Base-by-base conservation (phyloP, 441 rosid genomes). In the Breynia disticha region DNA sequence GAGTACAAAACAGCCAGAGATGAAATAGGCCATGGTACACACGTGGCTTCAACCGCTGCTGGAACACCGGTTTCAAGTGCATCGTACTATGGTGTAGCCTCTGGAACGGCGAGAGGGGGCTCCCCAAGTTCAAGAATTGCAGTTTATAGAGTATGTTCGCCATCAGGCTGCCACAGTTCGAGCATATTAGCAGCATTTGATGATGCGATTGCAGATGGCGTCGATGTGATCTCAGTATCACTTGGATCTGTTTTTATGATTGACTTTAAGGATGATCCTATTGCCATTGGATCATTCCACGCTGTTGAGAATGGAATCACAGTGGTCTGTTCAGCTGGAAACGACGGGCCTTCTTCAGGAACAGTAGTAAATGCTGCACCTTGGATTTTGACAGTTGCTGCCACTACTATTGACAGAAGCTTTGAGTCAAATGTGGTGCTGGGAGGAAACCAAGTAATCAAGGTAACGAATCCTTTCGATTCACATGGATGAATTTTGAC, bases 301-400 rank as follows among this genome's bases (percentile, higher is more conserved):
- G 54, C 54, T 15, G 22, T 50, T 37, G 22, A 50, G 16, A 35
- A 50, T 18, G 54, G 54, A 7, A 50, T 50, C 51, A 50, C 15
- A 21, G 38, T 21, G 38, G 4, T 21, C 24, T 15, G 16, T 11
- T 19, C 38, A 3, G 54, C 54, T 0, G 54, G 54, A 5, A 50
- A 50, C 16, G 38, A 24, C 16, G 54, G 54, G 16, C 54, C 11
- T 8, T 8, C 4, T 8, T 49, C 28, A 13, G 76, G 69, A 35
- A 63, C 89, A 1, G 83, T 82, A 17, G 79, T 72, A 50, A 90
- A 86, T 22, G 50, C 56, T 21, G 87, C 90, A 17, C 94, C 97
- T 11, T 90, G 95, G 97, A 68, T 86, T 43, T 19, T 90, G 73
- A 84, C 97, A 0, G 97, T 86, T 19, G 94, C 74, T 41, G 97